Conservation (phyloP, 495 filamentous ascomycete species). For the Penicillium flavigenum region DNA sequence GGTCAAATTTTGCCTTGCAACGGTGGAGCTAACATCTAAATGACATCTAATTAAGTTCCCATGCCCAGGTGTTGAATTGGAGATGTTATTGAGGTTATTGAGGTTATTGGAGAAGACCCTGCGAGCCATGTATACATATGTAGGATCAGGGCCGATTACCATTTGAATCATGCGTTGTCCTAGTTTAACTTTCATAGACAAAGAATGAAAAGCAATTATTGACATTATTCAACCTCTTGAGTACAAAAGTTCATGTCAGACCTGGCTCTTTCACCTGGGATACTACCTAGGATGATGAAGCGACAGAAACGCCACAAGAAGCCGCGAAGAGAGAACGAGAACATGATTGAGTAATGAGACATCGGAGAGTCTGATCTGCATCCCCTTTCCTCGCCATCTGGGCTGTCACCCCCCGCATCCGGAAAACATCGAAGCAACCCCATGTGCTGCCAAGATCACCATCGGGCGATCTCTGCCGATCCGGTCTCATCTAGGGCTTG, state of each 20-base stretch:
- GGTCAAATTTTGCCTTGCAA: slow-evolving; percentile 38
- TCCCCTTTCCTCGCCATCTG: neutral
- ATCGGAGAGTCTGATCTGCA: neutral
- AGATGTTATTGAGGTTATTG: neutral
- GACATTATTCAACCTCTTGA: neutral
- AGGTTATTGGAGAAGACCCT: neutral
- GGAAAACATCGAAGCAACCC: slow-evolving; percentile 8
- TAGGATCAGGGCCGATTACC: neutral
- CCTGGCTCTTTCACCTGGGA: neutral
- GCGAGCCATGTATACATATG: neutral
- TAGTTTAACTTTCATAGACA: neutral
- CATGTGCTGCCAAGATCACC: neutral
- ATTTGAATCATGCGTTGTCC: neutral
- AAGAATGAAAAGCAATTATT: neutral
- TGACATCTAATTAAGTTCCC: neutral
- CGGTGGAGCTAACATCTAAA: slow-evolving; percentile 37
- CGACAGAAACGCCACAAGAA: too few relatives aligned
- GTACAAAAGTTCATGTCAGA: neutral
- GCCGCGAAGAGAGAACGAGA: neutral
- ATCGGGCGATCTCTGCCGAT: neutral
- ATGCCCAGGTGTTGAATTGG: neutral
- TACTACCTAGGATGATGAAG: neutral
- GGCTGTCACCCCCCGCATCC: slow-evolving; percentile 9
- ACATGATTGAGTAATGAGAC: too few relatives aligned
- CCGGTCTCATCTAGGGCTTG: neutral